Evolutionary conservation across 108 stramenopile genomes (phyloP).

Genomic region (Mediolabrus comicus): DNA sequence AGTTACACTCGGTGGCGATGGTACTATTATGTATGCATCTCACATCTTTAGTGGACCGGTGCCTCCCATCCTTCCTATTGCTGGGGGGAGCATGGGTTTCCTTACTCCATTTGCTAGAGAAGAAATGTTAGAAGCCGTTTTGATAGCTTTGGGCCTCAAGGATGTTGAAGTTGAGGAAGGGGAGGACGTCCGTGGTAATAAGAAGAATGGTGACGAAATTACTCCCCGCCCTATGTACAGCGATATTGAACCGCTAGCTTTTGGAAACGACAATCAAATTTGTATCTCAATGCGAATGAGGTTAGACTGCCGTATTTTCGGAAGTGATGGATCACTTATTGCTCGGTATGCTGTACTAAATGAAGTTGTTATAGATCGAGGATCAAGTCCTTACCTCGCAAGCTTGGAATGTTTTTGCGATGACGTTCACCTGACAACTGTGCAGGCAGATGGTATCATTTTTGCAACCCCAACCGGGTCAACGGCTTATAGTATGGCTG

Average conservation of each 20-base stretch:
- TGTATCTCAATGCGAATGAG: slow-evolving; percentile 92
- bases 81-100: slow-evolving; percentile 93
- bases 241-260: slow-evolving; percentile 42
- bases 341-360: slow-evolving; percentile 89
- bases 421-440: slow-evolving; percentile 90
- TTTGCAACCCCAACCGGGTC: slow-evolving; percentile 96
- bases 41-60: slow-evolving; percentile 61
- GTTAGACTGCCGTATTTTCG: slow-evolving; percentile 80
- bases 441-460: slow-evolving; percentile 96
- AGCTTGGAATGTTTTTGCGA: slow-evolving; percentile 92
- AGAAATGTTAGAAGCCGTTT: slow-evolving; percentile 78
- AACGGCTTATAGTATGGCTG: slow-evolving; percentile 96
- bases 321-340: slow-evolving; percentile 59
- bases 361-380: slow-evolving; percentile 95
- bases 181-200: neutral
- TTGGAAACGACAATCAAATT: slow-evolving; percentile 69
- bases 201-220: slow-evolving; percentile 7
- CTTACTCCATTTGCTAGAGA: slow-evolving; percentile 84
- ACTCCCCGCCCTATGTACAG: slow-evolving; percentile 33
- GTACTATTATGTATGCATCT: slow-evolving; percentile 76
- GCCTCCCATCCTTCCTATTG: slow-evolving; percentile 88
- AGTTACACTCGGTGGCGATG: slow-evolving; percentile 85
- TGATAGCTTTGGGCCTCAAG: slow-evolving; percentile 63
- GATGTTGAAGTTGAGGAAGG: slow-evolving; percentile 11
- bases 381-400: slow-evolving; percentile 87